These are phyloP conservation scores for Terana coerulea DNA, from an alignment of 768 basidiomycete species.

Conservation along the genomic window DNA sequence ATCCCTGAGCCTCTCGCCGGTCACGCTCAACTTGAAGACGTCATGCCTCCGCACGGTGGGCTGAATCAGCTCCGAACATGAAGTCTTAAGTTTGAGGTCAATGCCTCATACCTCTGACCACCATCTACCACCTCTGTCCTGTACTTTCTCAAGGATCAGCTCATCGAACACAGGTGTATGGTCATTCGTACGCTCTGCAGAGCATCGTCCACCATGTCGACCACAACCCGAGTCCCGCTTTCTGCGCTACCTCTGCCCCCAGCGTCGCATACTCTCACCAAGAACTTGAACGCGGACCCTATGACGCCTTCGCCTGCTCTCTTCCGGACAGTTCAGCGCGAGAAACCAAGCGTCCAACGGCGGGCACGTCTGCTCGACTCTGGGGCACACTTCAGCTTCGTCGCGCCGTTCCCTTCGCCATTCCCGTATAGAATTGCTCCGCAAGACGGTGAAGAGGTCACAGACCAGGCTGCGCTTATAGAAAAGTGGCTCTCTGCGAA, in stretches of 20 bases:
- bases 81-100: no score
- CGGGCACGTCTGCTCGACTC: slow-evolving; percentile 58
- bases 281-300: slow-evolving; percentile 57
- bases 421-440: slow-evolving; percentile 79
- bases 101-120: no score
- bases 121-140: no score
- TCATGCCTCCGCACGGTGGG: no score
- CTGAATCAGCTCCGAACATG: no score
- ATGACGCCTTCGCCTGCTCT: slow-evolving; percentile 45
- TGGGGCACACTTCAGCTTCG: slow-evolving; percentile 71
- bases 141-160: no score
- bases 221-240: slow-evolving; percentile 35
- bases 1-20: no score
- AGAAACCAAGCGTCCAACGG: slow-evolving; percentile 63
- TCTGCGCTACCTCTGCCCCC: slow-evolving; percentile 53
- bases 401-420: slow-evolving; percentile 74
- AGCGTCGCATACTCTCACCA: slow-evolving; percentile 35
- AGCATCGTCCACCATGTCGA: slow-evolving; percentile 16
- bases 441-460: slow-evolving; percentile 39
- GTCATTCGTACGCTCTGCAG: background rate
- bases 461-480: slow-evolving; percentile 57
- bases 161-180: no score
- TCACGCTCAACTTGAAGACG: no score
- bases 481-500: slow-evolving; percentile 72
- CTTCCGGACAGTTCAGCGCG: slow-evolving; percentile 49